Evolutionary conservation across 805 yeast genomes (phyloP).

Genomic region (Schwanniomyces pseudopolymorphus): DNA sequence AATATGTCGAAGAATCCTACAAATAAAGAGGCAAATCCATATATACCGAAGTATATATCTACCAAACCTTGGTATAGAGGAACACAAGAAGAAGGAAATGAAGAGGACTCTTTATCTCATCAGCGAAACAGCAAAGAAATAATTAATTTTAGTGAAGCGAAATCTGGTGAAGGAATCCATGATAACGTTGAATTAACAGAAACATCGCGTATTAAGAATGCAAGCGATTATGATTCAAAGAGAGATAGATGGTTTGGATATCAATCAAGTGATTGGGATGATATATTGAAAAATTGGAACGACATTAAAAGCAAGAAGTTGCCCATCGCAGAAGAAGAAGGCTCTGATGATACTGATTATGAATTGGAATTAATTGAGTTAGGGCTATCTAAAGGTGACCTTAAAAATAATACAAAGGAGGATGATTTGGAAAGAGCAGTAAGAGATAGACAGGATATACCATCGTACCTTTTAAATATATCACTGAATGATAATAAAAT

Average conservation of each 20-base stretch:
- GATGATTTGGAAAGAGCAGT: constrained; percentile 45
- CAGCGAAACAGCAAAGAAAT: constrained; percentile 41
- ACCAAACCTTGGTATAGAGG: constrained; percentile 41
- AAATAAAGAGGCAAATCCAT: constrained; percentile 20
- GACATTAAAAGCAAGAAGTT: constrained; percentile 22
- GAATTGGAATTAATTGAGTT: constrained; percentile 41
- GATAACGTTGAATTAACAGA: constrained; percentile 38
- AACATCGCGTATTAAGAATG: constrained; percentile 23
- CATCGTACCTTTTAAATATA: constrained; percentile 57
- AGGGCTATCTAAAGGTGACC: constrained; percentile 24
- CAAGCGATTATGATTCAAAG: constrained; percentile 59
- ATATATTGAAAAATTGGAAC: constrained; percentile 48
- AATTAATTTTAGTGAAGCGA: constrained; percentile 50
- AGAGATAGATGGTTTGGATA: constrained; percentile 85
- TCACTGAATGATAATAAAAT: constrained; percentile 29
- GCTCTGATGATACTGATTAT: constrained; percentile 37
- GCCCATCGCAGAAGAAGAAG: constrained; percentile 6
- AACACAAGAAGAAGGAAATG: constrained; percentile 33
- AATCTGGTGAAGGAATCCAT: constrained; percentile 54
- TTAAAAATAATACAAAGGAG: constrained; percentile 24
- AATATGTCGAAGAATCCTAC: constrained; percentile 9
- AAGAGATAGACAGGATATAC: constrained; percentile 72
- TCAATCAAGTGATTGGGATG: constrained; percentile 60
- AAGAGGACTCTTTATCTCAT: constrained; percentile 52
- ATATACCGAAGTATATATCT: constrained; percentile 41